These are phyloP conservation scores for Fusarium xylarioides DNA, from an alignment of 2,329 filamentous ascomycete genomes.

Conservation along the genomic window DNA sequence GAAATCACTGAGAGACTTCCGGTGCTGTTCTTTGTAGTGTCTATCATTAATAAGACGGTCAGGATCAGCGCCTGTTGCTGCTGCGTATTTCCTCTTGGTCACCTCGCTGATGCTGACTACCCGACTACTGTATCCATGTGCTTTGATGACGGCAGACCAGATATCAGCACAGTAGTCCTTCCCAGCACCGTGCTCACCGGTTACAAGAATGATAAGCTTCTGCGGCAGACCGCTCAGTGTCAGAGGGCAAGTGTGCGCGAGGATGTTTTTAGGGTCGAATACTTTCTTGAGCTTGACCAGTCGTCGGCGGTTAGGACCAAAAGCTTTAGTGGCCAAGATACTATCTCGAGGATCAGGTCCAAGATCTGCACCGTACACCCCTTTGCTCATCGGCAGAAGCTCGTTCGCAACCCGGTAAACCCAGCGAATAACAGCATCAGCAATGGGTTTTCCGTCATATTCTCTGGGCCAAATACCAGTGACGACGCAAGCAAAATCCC, in stretches of 20 bases:
- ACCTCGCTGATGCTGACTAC: constrained; percentile 48
- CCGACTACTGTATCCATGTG: constrained; percentile 39
- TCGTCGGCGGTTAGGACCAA: constrained; percentile 62
- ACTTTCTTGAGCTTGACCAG: constrained; percentile 60
- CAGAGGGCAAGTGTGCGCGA: constrained; percentile 66
- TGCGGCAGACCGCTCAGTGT: constrained; percentile 47
- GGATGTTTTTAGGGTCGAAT: constrained; percentile 60
- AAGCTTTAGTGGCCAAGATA: constrained; percentile 60
- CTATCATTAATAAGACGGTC: constrained; percentile 61
- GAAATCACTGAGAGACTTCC: constrained; percentile 60
- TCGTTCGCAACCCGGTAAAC: constrained; percentile 61
- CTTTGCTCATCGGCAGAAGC: constrained; percentile 60
- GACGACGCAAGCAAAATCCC: constrained; percentile 71
- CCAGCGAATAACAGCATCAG: constrained; percentile 57
- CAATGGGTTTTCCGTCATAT: constrained; percentile 55
- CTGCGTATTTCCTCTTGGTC: constrained; percentile 66
- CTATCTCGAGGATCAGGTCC: constrained; percentile 69
- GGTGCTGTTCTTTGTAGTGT: constrained; percentile 69
- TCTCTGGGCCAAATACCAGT: constrained; percentile 69
- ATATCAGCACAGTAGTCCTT: constrained; percentile 68
- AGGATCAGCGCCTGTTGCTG: constrained; percentile 57
- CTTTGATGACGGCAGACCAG: constrained; percentile 57
- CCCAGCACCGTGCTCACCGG: constrained; percentile 62
- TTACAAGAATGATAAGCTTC: constrained; percentile 66
- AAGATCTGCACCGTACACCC: constrained; percentile 69